Conservation (phyloP, 1,284 basidiomycete genomes). For the Cystobasidium pallidum region DNA sequence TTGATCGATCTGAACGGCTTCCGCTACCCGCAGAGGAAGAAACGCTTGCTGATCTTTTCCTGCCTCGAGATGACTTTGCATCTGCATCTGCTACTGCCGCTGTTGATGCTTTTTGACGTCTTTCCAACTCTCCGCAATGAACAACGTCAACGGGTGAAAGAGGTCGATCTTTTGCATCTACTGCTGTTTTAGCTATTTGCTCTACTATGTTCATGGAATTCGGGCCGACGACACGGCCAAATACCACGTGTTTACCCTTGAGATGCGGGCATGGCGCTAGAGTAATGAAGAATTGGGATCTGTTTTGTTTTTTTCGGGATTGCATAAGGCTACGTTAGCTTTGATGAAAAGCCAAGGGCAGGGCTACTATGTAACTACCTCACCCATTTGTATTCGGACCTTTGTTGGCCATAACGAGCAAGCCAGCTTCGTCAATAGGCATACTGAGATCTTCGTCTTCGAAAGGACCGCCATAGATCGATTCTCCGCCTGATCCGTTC, state of each 20-base stretch:
- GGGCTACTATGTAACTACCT: constrained; percentile 12
- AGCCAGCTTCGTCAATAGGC: constrained; percentile 69
- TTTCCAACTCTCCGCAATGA: constrained; percentile 82
- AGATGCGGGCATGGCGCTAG: constrained; percentile 64
- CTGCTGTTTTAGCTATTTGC: constrained; percentile 35
- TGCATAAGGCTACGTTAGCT: too few species aligned
- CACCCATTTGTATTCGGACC: constrained; percentile 60
- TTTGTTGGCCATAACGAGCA: constrained; percentile 81
- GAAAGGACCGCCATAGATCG: constrained; percentile 71
- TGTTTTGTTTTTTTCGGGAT: too few species aligned
- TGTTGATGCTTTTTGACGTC: constrained; percentile 30
- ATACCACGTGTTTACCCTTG: constrained; percentile 60
- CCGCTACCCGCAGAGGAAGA: constrained; percentile 5
- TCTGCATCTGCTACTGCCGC: too few species aligned
- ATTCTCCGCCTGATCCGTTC: constrained; percentile 80
- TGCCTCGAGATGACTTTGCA: constrained; percentile 7
- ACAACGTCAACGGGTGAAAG: constrained; percentile 70
- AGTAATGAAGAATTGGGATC: constrained; percentile 82
- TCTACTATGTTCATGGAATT: constrained; percentile 36
- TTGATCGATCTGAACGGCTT: constrained; percentile 17
- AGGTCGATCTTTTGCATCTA: constrained; percentile 54
- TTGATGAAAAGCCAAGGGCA: constrained; percentile 45
- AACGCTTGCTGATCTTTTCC: constrained; percentile 40
- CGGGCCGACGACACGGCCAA: constrained; percentile 44
- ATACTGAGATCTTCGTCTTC: constrained; percentile 73